Base-by-base conservation (phyloP, 2,329 filamentous ascomycete species). In the Fusarium secorum region DNA sequence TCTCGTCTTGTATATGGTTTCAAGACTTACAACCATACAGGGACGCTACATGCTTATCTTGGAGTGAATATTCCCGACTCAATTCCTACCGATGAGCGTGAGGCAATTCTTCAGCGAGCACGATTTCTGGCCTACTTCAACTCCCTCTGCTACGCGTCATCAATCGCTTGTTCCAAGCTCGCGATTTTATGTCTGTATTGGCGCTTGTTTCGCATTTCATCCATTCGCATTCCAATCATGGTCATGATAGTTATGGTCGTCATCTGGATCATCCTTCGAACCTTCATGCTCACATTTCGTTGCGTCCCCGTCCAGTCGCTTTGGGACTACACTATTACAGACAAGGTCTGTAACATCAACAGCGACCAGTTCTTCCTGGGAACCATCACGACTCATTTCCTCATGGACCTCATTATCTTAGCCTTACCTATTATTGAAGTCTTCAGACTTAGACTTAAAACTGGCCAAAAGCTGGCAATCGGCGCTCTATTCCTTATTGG, bases 271-370 rank as follows among this genome's bases (percentile, higher is more conserved):
- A 73, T 75, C 4, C 49, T 79, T 3, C 60, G 77, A 30, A 79
- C 76, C 0, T 78, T 81, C 35, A 70, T 81, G 45, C 72, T 74
- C 4, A 77, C 77, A 7, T 81, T 81, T 42, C 77, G 76, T 14
- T 81, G 79, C 62, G 48, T 77, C 7, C 80, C 81, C 0, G 70
- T 81, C 0, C 75, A 77, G 22, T 74, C 73, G 0, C 79, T 78
- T n/a, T 81, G 79, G 80, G 75, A 78, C 11, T 68, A 69, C 4
- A 74, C 75, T 7, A 71, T 75, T 24, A 62, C 56, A 5, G 73
- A 77, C 14, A 74, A 70, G 3, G 60, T 62, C 3, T 82, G 80
- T 56, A 67, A 60, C 1, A 79, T 81, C 51, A 68, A 79, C 28
- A 75, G 72, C 24, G 64, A 63, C 9, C 68, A 75, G 11, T 80